These are phyloP conservation scores for Knoxdaviesia proteae DNA, from an alignment of 2,329 filamentous ascomycete genomes.

Conservation along the genomic window DNA sequence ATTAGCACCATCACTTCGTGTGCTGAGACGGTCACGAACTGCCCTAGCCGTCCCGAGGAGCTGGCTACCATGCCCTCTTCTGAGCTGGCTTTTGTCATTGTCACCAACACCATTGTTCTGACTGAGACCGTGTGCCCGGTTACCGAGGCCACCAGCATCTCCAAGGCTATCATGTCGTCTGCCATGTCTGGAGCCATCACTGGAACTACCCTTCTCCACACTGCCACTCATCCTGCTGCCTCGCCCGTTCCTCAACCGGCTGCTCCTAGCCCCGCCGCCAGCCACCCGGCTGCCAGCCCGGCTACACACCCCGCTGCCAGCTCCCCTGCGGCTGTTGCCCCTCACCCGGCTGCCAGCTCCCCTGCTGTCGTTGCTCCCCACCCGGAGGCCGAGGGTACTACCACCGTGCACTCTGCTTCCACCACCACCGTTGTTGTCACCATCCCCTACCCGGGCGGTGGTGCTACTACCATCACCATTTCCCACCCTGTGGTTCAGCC, in stretches of 20 bases:
- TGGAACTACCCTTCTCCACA: slow-evolving; percentile 14
- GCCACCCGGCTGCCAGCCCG: background rate
- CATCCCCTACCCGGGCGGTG: no score
- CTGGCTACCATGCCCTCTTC: slow-evolving; percentile 15
- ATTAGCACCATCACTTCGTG: slow-evolving; percentile 37
- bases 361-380: no score
- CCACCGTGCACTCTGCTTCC: background rate
- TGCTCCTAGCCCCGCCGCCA: background rate
- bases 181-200: slow-evolving; percentile 16
- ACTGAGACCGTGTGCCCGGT: slow-evolving; percentile 25
- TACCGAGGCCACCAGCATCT: slow-evolving; percentile 17
- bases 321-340: slow-evolving; percentile 4
- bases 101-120: slow-evolving; percentile 18
- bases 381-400: background rate
- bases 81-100: slow-evolving; percentile 13
- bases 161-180: slow-evolving; percentile 16
- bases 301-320: background rate
- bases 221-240: slow-evolving; percentile 13
- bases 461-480: no score
- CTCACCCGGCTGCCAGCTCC: no score
- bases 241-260: background rate
- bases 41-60: slow-evolving; percentile 16
- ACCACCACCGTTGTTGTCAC: slow-evolving; percentile 5
- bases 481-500: no score
- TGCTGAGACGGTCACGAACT: slow-evolving; percentile 35